Evolutionary conservation across 805 yeast genomes (phyloP), one percentile per base, ranked within the genome.

Genomic region (Starmera dryadoides): DNA sequence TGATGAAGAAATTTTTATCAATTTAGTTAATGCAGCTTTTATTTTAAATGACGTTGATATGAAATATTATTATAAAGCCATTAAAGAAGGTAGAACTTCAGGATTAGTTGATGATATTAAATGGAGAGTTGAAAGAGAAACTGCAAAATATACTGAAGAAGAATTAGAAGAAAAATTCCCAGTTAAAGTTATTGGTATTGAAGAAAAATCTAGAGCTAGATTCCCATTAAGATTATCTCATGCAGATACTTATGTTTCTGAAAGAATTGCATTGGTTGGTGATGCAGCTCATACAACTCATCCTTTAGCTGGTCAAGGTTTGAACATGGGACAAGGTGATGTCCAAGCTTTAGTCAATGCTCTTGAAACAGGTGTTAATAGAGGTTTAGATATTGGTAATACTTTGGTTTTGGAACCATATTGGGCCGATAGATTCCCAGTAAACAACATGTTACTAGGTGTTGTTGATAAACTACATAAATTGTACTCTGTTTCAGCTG

Each of bases 201-300:
- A 76, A 25, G 72, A 72, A 2, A 66, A 71, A 8, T 76, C 94
- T 3, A 71, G 95, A 44, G 98, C 95, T 0, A 71, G 83, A 35
- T 93, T 93, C 67, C 98, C 98, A 18, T 67, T 93, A 47, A 80
- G 81, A 49, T 62, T 91, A 65, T 79, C 88, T 17, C 97, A 93
- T 56, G 95, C 96, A 3, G 98, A 93, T 53, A 75, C 84, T 1
- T 93, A 93, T 56, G 78, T 86, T 16, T 77, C 77, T 2, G 89
- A 85, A 4, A 70, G 98, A 48, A 73, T 91, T 23, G 98, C 97
- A 0, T 64, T 93, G n/a, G 85, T 91, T 9, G 98, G 98, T 20
- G 98, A 93, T 62, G 98, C 98, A 2, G 98, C 98, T 0, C 98
- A 93, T 52, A 83, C 97, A 0, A 86, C 96, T 2, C 98, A 93